Evolutionary conservation across 225 moss, liverwort and hornwort species (phyloP).

Genomic region (Physcomitrellopsis africana): DNA sequence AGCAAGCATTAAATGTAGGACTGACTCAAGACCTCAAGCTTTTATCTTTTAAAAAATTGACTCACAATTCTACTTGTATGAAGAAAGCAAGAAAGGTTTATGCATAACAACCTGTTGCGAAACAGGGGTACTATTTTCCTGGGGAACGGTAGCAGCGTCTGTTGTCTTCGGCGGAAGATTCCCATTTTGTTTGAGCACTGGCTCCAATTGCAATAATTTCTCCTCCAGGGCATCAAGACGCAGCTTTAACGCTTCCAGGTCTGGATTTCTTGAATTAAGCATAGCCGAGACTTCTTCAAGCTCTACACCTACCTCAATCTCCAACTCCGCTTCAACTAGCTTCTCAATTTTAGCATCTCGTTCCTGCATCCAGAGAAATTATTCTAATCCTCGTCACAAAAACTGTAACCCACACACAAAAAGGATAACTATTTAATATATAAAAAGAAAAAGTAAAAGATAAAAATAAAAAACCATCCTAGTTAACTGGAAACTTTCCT

Average conservation of each 20-base stretch:
- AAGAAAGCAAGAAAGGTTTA: not conserved
- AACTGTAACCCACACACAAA: slow-evolving; percentile 4
- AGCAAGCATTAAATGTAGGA: slow-evolving; percentile 19
- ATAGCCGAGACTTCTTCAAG: slow-evolving; percentile 50
- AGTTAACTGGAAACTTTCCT: slow-evolving; percentile 11
- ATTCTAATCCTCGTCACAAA: not conserved
- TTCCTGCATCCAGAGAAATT: slow-evolving; percentile 34
- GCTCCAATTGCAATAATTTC: slow-evolving; percentile 40
- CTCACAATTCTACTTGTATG: not conserved
- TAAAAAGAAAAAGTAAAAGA: no score
- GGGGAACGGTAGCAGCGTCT: slow-evolving; percentile 15
- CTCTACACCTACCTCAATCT: slow-evolving; percentile 46
- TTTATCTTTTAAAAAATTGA: slow-evolving; percentile 6
- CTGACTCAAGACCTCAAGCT: slow-evolving; percentile 9
- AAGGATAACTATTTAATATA: not conserved
- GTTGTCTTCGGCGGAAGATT: slow-evolving; percentile 2
- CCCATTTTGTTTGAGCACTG: slow-evolving; percentile 19
- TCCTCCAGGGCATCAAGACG: slow-evolving; percentile 47
- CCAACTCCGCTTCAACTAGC: slow-evolving; percentile 41
- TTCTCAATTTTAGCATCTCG: slow-evolving; percentile 34
- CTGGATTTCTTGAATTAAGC: slow-evolving; percentile 37
- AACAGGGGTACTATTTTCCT: slow-evolving; percentile 25
- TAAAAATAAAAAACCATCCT: not conserved
- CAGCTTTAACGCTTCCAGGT: slow-evolving; percentile 33
- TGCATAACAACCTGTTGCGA: slow-evolving; percentile 36